Evolutionary conservation across 306 rosid species (phyloP).

Genomic region (Medicago ruthenica): DNA sequence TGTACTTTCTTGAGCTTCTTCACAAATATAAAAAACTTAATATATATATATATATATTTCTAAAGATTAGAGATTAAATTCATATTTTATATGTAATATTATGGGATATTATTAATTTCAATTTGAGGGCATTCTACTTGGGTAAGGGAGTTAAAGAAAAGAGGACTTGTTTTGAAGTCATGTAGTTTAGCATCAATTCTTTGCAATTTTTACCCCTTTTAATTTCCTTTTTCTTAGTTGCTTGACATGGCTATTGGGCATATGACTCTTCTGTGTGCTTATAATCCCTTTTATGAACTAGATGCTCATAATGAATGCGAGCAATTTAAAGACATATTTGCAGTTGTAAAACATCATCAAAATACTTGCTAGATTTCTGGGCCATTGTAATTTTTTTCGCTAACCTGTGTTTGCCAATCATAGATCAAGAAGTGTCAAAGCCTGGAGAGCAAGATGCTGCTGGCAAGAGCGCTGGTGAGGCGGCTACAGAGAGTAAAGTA

Average conservation of each 20-base stretch:
- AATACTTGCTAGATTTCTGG: not conserved
- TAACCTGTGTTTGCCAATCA: conserved; percentile 22
- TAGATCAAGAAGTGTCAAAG: conserved; percentile 71
- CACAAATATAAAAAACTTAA: not conserved
- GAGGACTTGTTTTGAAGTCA: not conserved
- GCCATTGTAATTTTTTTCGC: not conserved
- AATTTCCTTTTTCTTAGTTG: not conserved
- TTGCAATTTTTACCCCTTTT: not conserved
- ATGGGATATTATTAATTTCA: not conserved
- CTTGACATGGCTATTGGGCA: not conserved
- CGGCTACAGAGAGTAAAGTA: conserved; percentile 57
- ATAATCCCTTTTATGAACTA: not conserved
- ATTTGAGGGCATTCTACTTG: not conserved
- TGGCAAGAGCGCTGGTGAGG: conserved; percentile 40
- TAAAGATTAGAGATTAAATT: not conserved
- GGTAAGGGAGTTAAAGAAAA: not conserved
- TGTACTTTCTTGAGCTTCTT: not conserved
- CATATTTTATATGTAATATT: not conserved
- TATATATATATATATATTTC: not conserved
- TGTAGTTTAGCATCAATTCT: not conserved
- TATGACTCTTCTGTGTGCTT: not conserved
- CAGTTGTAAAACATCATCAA: not conserved
- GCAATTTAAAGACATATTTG: not conserved
- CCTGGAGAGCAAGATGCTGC: conserved; percentile 51
- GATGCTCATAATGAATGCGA: not conserved